Evolutionary conservation across 768 basidiomycete genomes (phyloP), one percentile per base, ranked within the genome.

Genomic region (Tricholoma bakamatsutake): DNA sequence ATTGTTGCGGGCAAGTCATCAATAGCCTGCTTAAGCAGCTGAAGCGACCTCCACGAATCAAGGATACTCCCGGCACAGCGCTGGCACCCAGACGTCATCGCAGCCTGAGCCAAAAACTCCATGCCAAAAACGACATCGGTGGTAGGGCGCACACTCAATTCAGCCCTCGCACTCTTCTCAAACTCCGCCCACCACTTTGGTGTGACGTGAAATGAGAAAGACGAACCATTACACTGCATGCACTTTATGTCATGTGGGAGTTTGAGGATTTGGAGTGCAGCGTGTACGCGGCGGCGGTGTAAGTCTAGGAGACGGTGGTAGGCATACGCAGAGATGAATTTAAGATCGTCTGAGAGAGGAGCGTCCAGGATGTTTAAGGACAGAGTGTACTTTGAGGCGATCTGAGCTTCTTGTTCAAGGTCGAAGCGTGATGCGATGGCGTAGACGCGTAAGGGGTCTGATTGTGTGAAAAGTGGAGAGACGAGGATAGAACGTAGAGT

Each of bases 141-240:
- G 54, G 80, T 78, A 37, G 86, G 86, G 42, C n/a, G n/a, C n/a
- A n/a, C n/a, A n/a, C n/a, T 68, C 54, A 90, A 68, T 63, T 89
- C 88, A 63, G 79, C 77, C 62, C 63, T 78, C 35, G 85, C 87
- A 55, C 71, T 63, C 64, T 64, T 76, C 65, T 80, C 77, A 61
- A 81, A 90, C 57, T 80, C 80, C 18, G 65, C 64, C 87, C 87
- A 90, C 88, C 87, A 89, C 66, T 77, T 78, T 18, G 88, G 88
- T 5, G 76, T 73, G 5, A 72, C 71, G 55, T 80, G 71, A 50
- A 75, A 69, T 1, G 75, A 72, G 58, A 67, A 66, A 7, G 70
- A 57, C 1, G 73, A 74, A 5, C 81, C 81, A 39, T 85, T 88
- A 61, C 86, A 90, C 57, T 84, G 80, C 71, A 83, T 78, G 68